Base-by-base conservation (phyloP, 331 rosid species). In the Dryas integrifolia region DNA sequence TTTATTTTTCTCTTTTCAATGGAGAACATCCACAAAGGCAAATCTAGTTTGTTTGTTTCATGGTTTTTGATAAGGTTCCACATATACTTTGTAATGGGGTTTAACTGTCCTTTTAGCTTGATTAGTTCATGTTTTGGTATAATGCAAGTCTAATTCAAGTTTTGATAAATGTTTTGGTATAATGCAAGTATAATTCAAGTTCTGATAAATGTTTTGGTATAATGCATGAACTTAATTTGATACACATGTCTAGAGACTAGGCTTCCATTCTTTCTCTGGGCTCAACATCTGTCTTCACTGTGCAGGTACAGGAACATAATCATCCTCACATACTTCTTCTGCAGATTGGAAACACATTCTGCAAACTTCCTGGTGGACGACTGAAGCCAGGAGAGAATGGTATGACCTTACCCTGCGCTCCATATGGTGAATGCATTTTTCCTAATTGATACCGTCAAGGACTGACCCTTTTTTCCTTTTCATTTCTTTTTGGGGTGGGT, bases 341-440 rank as follows among this genome's bases (percentile, higher is more conserved):
- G 78, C 98, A 95, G 88, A 95, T 95, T 58, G 99, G 99, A 63
- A 92, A 92, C 80, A 95, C 99, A 44, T 95, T 95, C 84, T 95
- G 99, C 84, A 95, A 95, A 80, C 99, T 95, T 67, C 99, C 99
- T 3, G 99, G 99, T 45, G 99, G 99, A 21, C 96, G 99, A 49
- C 83, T 95, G 78, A 95, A 95, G 87, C 97, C 99, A 14, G 99
- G 99, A 66, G 99, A 95, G 82, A 92, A 92, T 80, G 99, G 99
- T 87, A 83, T 45, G 77, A 7, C 11, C 67, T 53, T 52, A 43
- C 21, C 67, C 9, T 81, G 18, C 52, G 0, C 24, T 47, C 5
- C 47, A 3, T 39, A n/a, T 21, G 45, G 64, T 14, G 3, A 16
- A 39, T 58, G 53, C 13, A 9, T 21, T 74, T 44, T 72, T 15